Base-by-base conservation (phyloP, 2,329 filamentous ascomycete genomes). In the Chaetomium globosum region DNA sequence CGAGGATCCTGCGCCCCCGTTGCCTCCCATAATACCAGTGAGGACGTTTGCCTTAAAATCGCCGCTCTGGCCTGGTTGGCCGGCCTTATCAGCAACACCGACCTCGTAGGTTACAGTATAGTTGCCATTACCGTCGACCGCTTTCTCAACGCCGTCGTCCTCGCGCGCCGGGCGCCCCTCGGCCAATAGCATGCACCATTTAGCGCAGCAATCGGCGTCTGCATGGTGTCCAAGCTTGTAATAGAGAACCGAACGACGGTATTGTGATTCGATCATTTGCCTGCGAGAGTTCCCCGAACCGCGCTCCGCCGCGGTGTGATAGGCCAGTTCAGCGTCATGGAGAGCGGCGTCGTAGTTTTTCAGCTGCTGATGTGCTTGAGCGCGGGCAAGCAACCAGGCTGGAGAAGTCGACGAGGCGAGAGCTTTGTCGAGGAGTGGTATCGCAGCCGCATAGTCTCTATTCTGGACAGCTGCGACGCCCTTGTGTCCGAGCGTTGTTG, bases 341-440 rank as follows among this genome's bases (percentile, higher is more conserved):
- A 95, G 84, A 1, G 92, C 90, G 26, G 85, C 82, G 2, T 86
- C 80, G 63, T 86, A 82, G 59, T 87, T 80, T 69, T 81, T 81
- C 2, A 84, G 81, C 65, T 90, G 85, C 58, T 91, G 84, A 74
- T 93, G 89, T 48, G 92, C 92, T 51, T 88, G 92, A 4, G 92
- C 90, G 23, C 94, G 91, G 70, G 90, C 87, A 68, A 95, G 86
- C 68, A 94, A 89, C 85, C 95, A 97, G 57, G 85, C 79, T 1
- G 92, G 90, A 2, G 91, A 92, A 48, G 80, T 81, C 0, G 89
- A 87, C 13, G 82, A 82, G 67, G 86, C 79, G 39, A 96, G 80
- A 7, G 91, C 92, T 48, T 80, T 77, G 8, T 89, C 89, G 68
- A 90, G 89, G 71, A 88, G 84, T 43, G 80, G 75, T 70, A 97